Base-by-base conservation (phyloP, 2,329 filamentous ascomycete genomes). In the Didymellaceae sp. region DNA sequence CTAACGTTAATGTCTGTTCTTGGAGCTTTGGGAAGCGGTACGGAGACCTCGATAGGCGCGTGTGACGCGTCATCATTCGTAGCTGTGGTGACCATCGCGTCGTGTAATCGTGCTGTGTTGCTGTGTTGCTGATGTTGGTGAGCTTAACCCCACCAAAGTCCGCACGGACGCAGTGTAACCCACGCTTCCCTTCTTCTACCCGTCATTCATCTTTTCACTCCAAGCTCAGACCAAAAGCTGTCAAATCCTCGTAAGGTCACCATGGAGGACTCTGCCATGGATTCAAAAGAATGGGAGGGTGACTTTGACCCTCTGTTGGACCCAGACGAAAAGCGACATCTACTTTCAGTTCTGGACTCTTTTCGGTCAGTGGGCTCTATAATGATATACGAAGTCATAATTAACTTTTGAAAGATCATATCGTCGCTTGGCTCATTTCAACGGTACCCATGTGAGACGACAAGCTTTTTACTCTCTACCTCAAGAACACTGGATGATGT, bases 381-480 rank as follows among this genome's bases (percentile, higher is more conserved):
- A 9, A 3, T 34, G 13, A 9, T 16, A 25, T 2, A 4, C n/a
- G 5, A 18, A 16, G 14, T 13, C 10, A 18, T 2, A 18, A 26
- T 28, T 55, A 18, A 53, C 22, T 1, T 22, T 6, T 1, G 5
- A 3, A 33, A 95, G 91, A 45, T 89, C 92, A 74, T 97, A 97
- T 72, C 87, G 89, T 58, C 88, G 87, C 64, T 84, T 86, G 18
- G 89, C 92, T 5, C 93, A 97, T 72, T 89, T 89, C 76, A 95
- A 96, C 73, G 87, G 89, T 58, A 97, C 93, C 4, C 93, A 97
- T 73, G 82, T 92, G 14, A 87, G 94, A 17, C 86, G 95, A 21
- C 91, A 94, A 73, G 88, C 91, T 11, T 97, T 99, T 75, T 99
- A 97, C 72, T 89, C 91, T 7, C 81, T 99, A 5, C 91, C 93